A percentile compares a stretch with the other conserved stretches of the same genome.
Conservation (phyloP, 2,329 filamentous ascomycete species). For the Hymenoscyphus linearis region DNA sequence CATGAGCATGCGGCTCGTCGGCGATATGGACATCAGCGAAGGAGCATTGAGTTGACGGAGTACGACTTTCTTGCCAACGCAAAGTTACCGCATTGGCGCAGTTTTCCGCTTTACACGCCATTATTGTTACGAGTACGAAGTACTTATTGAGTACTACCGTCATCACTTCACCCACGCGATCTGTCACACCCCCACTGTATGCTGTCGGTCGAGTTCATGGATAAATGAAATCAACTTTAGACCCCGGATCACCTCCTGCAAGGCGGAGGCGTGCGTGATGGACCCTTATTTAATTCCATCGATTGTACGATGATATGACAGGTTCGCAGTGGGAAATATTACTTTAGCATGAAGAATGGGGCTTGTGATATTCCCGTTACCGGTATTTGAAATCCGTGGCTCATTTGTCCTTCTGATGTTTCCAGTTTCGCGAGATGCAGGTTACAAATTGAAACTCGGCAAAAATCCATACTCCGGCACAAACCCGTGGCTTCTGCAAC, state of each 20-base stretch:
- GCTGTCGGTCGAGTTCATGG: neutral
- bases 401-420: neutral
- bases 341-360: neutral
- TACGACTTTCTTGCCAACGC: neutral
- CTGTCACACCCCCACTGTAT: neutral
- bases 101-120: slow-evolving; percentile 1
- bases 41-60: neutral
- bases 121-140: no score
- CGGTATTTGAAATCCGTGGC: neutral
- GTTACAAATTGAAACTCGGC: neutral
- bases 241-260: neutral
- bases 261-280: slow-evolving; percentile 1
- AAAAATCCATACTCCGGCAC: neutral
- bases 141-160: neutral
- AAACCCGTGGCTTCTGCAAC: neutral
- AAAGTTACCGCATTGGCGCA: neutral
- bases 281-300: neutral
- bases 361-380: neutral
- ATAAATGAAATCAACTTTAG: neutral
- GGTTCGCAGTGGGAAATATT: neutral
- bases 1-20: neutral
- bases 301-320: neutral
- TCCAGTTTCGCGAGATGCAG: neutral
- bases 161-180: neutral
- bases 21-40: neutral